Base-by-base conservation (phyloP, 768 basidiomycete genomes). In the Hortiboletus campestris region DNA sequence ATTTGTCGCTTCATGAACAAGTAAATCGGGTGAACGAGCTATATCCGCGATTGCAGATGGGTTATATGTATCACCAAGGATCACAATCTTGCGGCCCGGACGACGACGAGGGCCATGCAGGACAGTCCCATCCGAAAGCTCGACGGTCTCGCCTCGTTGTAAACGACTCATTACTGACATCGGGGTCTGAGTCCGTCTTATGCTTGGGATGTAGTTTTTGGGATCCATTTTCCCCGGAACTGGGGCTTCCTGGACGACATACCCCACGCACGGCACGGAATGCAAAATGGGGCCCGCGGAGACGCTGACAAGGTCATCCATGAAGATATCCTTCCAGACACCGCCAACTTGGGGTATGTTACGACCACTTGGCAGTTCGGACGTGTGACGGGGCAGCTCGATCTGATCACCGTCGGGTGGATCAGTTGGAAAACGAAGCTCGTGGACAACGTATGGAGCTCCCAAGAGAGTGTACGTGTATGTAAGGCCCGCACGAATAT, bases 1-100 rank as follows among this genome's bases (percentile, higher is more conserved):
- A 66, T 95, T 96, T 10, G 93, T 96, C 11, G 90, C 89, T 72
- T 97, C 94, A 64, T 97, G 94, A 31, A 96, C 77, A 29, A 95
- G 73, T 41, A 95, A 59, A 58, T 92, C 88, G 31, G 86, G 81
- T 50, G 82, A 83, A 66, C 71, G 68, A 19, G 88, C 88, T 9
- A 92, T 69, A 10, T 74, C 70, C 20, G 74, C 75, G 36, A 89
- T 86, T 5, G 81, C 75, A n/a, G 84, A 84, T 6, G 88, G 88
- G 68, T 96, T 85, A 65, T 79, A 85, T 6, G 92, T 94, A 62
- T 95, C 94, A 0, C 94, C 94, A 35, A 95, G 76, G 54, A 97
- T 83, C 31, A 83, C 86, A 22, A 96, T 61, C 68, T 91, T 91
- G 48, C 91, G 78, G 4, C 91, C 94, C 1, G 76, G 78, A 49